These are phyloP conservation scores for Eucalyptus rudis DNA, from an alignment of 345 rosid genomes.

Conservation along the genomic window DNA sequence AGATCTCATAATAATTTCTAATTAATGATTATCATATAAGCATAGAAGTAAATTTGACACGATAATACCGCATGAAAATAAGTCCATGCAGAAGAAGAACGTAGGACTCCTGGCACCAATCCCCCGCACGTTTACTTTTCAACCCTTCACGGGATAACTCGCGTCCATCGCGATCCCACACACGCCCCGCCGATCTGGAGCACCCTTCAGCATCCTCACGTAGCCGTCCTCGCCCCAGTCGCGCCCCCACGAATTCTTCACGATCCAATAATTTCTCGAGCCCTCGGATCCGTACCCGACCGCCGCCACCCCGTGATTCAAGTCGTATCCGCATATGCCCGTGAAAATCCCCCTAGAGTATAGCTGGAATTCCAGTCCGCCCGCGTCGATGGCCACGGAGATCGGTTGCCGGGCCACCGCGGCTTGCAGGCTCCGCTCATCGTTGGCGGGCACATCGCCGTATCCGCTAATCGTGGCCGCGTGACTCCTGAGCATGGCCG, in stretches of 20 bases:
- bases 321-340: constrained; percentile 42
- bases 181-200: constrained; percentile 15
- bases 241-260: constrained; percentile 89
- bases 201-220: constrained; percentile 40
- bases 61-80: fast-evolving
- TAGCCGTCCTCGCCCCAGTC: constrained; percentile 88
- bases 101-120: background rate
- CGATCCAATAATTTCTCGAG: constrained; percentile 53
- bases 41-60: background rate
- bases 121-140: background rate
- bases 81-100: background rate
- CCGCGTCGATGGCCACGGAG: constrained; percentile 76
- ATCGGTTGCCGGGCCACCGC: constrained; percentile 67
- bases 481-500: constrained; percentile 9
- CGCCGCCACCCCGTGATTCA: constrained; percentile 69
- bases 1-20: fast-evolving
- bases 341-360: constrained; percentile 53
- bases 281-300: constrained; percentile 63
- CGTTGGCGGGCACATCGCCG: constrained; percentile 14
- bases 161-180: constrained; percentile 80
- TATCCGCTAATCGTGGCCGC: constrained; percentile 38
- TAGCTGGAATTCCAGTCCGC: constrained; percentile 48
- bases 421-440: constrained; percentile 40
- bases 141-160: constrained; percentile 54
- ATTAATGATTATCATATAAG: too few species aligned